Base-by-base conservation (phyloP, 768 basidiomycete species). In the Tylopilus felleus region DNA sequence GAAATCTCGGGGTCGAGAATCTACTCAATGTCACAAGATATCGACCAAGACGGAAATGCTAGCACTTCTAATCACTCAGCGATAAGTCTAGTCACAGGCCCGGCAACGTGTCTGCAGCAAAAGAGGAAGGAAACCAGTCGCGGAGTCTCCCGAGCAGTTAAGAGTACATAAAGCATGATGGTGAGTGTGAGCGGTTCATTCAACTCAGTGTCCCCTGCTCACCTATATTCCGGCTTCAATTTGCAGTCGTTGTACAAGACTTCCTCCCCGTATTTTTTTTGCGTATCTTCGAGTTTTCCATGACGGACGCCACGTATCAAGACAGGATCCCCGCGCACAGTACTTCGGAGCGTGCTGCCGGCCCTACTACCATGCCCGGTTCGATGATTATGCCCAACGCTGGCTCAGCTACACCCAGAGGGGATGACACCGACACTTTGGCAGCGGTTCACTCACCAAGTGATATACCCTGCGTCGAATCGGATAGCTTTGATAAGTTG, bases 141-240 rank as follows among this genome's bases (percentile, higher is more conserved):
- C 38, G 33, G 51, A 47, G 51, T 28, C 48, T 38, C 61, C 25
- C 23, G 21, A 29, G 31, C 8, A 12, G 35, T 17, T 9, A 4
- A 41, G 17, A 16, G 25, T 49, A 55, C 43, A 51, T 64, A 66
- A 64, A 52, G 51, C 28, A n/a, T 23, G 45, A 42, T 29, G 40
- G 42, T 47, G 21, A 52, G 45, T 16, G 14, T 3, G 14, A 39
- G 13, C 33, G 29, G 52, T 46, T 38, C 49, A n/a, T 23, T 48
- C 55, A 29, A 25, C 52, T 33, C 19, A 25, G 41, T 22, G 35
- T 36, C 39, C 35, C 36, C 43, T 41, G 27, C 43, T 45, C 42
- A 36, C 53, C 14, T 33, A 25, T 53, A 49, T 27, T 50, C 27
- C 22, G 16, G 33, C 41, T 40, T 47, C 44, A 27, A 27, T 29